phyloP scores from a whole-genome alignment of 2,329 filamentous ascomycete species.

The Exophiala alcalophila region DNA sequence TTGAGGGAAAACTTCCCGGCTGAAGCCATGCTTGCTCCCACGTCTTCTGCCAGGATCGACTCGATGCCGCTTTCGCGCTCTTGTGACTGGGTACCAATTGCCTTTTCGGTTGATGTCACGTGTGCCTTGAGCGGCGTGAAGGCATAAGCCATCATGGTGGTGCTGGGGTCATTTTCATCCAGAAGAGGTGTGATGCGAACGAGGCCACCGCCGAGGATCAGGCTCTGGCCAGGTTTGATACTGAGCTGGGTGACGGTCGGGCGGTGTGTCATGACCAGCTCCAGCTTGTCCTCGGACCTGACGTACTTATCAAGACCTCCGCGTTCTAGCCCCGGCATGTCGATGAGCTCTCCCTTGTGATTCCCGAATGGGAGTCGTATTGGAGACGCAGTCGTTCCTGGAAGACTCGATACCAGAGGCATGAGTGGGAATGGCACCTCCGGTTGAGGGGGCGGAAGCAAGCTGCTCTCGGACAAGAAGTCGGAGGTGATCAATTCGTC shows the following conservation, averaged over 20 bases:
- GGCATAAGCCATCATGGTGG: constrained; percentile 71
- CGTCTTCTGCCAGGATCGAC: constrained; percentile 40
- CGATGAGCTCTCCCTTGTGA: constrained; percentile 84
- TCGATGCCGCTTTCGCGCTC: constrained; percentile 60
- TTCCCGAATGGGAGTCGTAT: constrained; percentile 84
- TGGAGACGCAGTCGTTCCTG: constrained; percentile 91
- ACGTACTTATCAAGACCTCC: constrained; percentile 71
- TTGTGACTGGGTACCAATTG: constrained; percentile 67
- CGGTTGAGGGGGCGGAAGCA: constrained; percentile 72
- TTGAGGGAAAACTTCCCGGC: constrained; percentile 73
- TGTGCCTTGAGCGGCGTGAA: constrained; percentile 80
- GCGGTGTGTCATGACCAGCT: constrained; percentile 75
- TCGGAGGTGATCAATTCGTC: constrained; percentile 15
- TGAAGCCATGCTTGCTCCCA: constrained; percentile 57
- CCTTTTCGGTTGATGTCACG: constrained; percentile 75
- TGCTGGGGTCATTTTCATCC: constrained; percentile 25
- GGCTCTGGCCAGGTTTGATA: constrained; percentile 72
- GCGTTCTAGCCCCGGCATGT: constrained; percentile 80
- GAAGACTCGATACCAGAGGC: constrained; percentile 79
- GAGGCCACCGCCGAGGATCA: constrained; percentile 80
- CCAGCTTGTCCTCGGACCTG: constrained; percentile 59
- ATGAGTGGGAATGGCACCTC: constrained; percentile 77
- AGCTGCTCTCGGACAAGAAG: constrained; percentile 39
- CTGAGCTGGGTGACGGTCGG: constrained; percentile 69
- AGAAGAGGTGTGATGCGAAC: constrained; percentile 76